Percentiles rank a stretch among this genome's conserved stretches.
These are phyloP conservation scores for Hypoxylon sp. DNA, from an alignment of 2,329 filamentous ascomycete genomes.

Conservation along the genomic window DNA sequence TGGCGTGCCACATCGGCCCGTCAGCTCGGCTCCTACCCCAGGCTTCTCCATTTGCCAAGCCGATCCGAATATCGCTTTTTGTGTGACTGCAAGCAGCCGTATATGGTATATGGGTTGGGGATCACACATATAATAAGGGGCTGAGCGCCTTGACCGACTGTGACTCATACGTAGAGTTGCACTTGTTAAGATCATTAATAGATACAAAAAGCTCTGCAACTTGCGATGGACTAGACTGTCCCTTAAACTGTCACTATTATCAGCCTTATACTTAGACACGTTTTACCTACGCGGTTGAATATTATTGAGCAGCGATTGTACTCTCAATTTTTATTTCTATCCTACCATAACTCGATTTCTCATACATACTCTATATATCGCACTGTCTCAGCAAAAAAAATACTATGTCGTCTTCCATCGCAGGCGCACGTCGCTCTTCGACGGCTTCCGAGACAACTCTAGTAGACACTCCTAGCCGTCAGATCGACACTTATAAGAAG, in stretches of 20 bases:
- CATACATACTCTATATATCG: neutral
- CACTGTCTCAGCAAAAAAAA: slow-evolving; percentile 18
- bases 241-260: neutral
- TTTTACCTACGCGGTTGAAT: neutral
- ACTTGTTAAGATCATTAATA: neutral
- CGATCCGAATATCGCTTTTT: slow-evolving; percentile 1
- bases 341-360: neutral
- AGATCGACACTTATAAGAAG: slow-evolving; percentile 1
- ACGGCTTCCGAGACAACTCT: slow-evolving; percentile 43
- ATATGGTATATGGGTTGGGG: neutral
- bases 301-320: neutral
- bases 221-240: neutral
- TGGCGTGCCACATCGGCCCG: neutral
- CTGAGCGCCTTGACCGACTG: neutral
- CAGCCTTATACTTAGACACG: neutral
- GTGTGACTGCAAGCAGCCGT: neutral
- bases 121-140: neutral
- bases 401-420: neutral
- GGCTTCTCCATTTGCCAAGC: slow-evolving; percentile 13
- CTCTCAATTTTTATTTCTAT: neutral
- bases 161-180: neutral
- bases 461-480: slow-evolving; percentile 23
- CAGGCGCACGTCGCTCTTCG: slow-evolving; percentile 29
- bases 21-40: slow-evolving; percentile 16
- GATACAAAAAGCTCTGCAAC: neutral